phyloP scores from a whole-genome alignment of 257 asterid species.

The Avicennia marina region DNA sequence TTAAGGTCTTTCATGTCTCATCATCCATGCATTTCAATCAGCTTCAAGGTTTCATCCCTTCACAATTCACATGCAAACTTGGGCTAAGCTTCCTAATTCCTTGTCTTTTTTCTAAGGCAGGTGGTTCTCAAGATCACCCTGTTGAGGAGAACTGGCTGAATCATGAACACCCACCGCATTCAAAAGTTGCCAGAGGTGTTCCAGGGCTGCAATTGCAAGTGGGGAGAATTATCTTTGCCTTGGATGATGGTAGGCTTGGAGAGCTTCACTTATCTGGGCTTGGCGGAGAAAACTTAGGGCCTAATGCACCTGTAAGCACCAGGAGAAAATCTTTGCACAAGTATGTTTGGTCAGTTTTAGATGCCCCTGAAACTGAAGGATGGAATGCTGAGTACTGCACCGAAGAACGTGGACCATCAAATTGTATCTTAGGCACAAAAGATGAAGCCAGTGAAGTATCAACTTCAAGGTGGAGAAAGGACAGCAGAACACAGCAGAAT shows the following conservation, averaged over 20 bases:
- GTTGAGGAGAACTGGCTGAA: conserved; percentile 53
- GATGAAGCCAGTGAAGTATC: conserved; percentile 45
- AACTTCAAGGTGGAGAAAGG: conserved; percentile 51
- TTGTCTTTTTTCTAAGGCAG: conserved; percentile 26
- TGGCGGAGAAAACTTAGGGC: conserved; percentile 63
- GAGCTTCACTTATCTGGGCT: conserved; percentile 72
- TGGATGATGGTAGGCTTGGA: conserved; percentile 81
- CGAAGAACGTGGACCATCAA: conserved; percentile 69
- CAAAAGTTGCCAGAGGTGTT: conserved; percentile 54
- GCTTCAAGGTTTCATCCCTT: no score
- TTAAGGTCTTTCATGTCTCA: not conserved
- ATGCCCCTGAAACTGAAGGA: conserved; percentile 89
- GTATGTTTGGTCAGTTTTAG: conserved; percentile 76
- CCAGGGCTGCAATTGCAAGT: conserved; percentile 58
- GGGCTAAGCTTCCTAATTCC: no score
- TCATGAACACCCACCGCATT: conserved; percentile 72
- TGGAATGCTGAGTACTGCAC: conserved; percentile 90
- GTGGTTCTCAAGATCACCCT: conserved; percentile 32
- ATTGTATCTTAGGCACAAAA: conserved; percentile 68
- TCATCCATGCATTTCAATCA: no score
- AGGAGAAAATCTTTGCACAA: conserved; percentile 46
- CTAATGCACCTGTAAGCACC: conserved; percentile 32
- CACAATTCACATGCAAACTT: no score
- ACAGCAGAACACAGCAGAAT: conserved; percentile 37
- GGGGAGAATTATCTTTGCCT: conserved; percentile 61